phyloP scores from a whole-genome alignment of 768 basidiomycete species.

The Leccinum subgranulosum region DNA sequence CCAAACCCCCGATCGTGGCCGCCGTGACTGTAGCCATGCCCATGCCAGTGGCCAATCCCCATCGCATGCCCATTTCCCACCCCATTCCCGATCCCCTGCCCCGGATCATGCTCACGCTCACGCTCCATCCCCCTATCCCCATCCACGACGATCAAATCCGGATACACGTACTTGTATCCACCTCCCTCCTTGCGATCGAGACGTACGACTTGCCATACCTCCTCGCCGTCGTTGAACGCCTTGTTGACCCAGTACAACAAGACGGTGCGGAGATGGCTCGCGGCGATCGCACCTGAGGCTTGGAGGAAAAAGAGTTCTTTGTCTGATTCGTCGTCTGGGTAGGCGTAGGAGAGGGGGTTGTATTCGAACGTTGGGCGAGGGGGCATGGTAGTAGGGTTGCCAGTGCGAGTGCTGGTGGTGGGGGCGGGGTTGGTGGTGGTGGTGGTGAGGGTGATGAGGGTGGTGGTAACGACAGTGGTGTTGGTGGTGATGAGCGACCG shows the following conservation, averaged over 20 bases:
- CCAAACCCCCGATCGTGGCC: not conserved
- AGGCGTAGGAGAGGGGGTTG: conserved; percentile 18
- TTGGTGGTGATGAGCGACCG: not conserved
- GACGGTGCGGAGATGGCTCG: conserved; percentile 6
- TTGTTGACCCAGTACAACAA: conserved; percentile 28
- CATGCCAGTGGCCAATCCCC: not conserved
- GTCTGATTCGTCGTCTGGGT: conserved; percentile 25
- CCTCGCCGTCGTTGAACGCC: conserved; percentile 18
- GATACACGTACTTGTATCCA: conserved; percentile 22
- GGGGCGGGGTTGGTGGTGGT: not conserved
- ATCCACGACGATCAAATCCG: conserved; percentile 27
- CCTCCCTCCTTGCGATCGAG: conserved; percentile 12
- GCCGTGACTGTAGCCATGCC: not conserved
- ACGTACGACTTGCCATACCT: conserved; percentile 29
- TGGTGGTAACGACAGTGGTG: not conserved
- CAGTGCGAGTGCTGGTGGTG: not conserved
- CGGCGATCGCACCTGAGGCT: conserved; percentile 9
- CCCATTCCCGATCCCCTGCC: not conserved
- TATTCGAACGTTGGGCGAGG: conserved; percentile 17
- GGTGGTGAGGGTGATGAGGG: not conserved
- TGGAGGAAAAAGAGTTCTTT: conserved; percentile 24
- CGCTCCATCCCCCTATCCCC: conserved; percentile 6
- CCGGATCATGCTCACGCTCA: not conserved
- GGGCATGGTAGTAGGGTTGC: conserved; percentile 1
- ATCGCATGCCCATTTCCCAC: not conserved